Evolutionary conservation across 108 stramenopile species (phyloP), one percentile per base, ranked within the genome.

Genomic region (Parietichytrium sp.): DNA sequence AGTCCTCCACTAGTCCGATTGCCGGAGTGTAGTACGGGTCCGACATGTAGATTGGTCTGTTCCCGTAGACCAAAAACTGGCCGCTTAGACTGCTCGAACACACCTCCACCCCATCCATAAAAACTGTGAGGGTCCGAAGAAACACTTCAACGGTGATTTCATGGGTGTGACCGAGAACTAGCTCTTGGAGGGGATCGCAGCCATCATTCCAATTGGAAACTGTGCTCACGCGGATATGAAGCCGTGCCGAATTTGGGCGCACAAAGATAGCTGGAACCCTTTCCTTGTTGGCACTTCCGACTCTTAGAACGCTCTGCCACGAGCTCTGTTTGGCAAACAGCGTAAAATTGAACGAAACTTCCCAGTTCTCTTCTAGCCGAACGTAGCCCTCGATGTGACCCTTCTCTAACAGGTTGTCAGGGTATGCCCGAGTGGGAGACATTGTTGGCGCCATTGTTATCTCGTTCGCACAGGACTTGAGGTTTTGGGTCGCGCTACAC

Each of bases 171-270:
- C 45, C 61, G 42, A 45, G 45, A 8, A 10, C 33, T 6, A 72
- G 61, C 10, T 45, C n/a, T n/a, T 72, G 20, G 13, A 42, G n/a
- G 0, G 61, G 61, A 25, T 72, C 61, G 61, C 61, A 72, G 33
- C 61, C 61, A 16, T 72, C 61, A 2, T 72, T 72, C 0, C n/a
- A 72, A 42, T 20, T 38, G 61, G 36, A 72, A 1, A 23, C n/a
- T 47, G 61, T 72, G 6, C 38, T 45, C 10, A 72, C 18, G 33
- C 61, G 61, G 13, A 72, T 45, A 25, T 72, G 61, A n/a, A 72
- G 42, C 42, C 42, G 33, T 7, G 61, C 38, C 23, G 61, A 18
- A 38, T 72, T 42, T 6, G 61, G 61, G 33, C 45, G 45, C 13
- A 72, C 45, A 33, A 33, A 72, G 12, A 72, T 27, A 10, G 61